phyloP scores from a whole-genome alignment of 1,139 yeast species.

The Yamadazyma pseudoaaseri region DNA sequence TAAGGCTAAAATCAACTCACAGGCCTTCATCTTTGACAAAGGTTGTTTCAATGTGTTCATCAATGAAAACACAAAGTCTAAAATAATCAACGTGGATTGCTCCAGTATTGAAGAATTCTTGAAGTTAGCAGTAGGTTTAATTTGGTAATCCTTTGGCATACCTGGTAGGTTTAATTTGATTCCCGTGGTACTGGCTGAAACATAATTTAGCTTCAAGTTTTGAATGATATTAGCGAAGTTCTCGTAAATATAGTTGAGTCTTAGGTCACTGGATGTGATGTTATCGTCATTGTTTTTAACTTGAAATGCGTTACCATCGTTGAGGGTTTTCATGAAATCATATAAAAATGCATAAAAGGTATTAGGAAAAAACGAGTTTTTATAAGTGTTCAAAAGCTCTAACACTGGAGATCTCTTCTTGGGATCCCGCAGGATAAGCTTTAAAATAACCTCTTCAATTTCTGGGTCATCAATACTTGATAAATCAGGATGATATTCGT shows the following conservation, averaged over 20 bases:
- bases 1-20: slow-evolving; percentile 74
- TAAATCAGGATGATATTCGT: slow-evolving; percentile 64
- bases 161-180: slow-evolving; percentile 52
- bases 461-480: slow-evolving; percentile 50
- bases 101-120: slow-evolving; percentile 22
- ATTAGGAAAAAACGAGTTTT: slow-evolving; percentile 60
- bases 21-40: slow-evolving; percentile 62
- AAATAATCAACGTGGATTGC: slow-evolving; percentile 60
- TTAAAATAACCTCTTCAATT: slow-evolving; percentile 53
- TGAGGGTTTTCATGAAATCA: slow-evolving; percentile 53
- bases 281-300: slow-evolving; percentile 20
- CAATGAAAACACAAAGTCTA: slow-evolving; percentile 64
- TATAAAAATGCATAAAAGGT: slow-evolving; percentile 71
- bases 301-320: slow-evolving; percentile 21
- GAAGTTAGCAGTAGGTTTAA: slow-evolving; percentile 31
- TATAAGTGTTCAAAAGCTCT: slow-evolving; percentile 50
- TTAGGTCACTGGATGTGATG: slow-evolving; percentile 49
- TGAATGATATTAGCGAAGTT: slow-evolving; percentile 54
- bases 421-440: slow-evolving; percentile 69
- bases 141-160: slow-evolving; percentile 39
- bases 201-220: slow-evolving; percentile 44
- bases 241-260: slow-evolving; percentile 56
- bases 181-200: not conserved
- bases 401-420: slow-evolving; percentile 53
- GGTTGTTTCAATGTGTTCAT: slow-evolving; percentile 65